Percentiles rank a stretch among this genome's conserved stretches.
Conservation (phyloP, 768 basidiomycete genomes). For the Macrolepiota fuliginosa region DNA sequence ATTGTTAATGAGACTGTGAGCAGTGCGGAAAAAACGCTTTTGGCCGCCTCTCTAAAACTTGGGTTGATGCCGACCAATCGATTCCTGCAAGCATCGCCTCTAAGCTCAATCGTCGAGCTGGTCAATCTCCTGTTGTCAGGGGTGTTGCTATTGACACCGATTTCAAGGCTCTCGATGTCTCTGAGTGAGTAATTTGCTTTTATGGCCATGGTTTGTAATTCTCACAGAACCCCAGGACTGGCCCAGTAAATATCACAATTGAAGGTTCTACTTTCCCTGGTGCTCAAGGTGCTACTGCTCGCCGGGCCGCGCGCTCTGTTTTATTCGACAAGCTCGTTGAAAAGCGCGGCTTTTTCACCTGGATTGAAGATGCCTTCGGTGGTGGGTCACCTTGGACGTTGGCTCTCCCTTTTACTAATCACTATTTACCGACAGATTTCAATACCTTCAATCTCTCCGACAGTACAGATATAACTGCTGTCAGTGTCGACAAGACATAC, state of each 20-base stretch:
- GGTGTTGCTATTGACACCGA: conserved; percentile 19
- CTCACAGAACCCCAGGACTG: neutral
- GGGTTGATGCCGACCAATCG: conserved; percentile 18
- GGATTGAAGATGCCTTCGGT: neutral
- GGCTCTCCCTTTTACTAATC: conserved; percentile 32
- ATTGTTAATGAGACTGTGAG: neutral
- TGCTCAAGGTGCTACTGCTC: neutral
- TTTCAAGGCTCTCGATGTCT: conserved; percentile 15
- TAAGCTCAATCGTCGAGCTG: conserved; percentile 13
- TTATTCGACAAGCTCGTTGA: neutral
- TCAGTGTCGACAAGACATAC: conserved; percentile 20
- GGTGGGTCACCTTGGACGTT: conserved; percentile 14
- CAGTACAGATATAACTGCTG: conserved; percentile 13
- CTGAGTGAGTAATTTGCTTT: neutral
- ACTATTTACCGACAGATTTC: conserved; percentile 1
- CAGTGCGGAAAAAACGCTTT: conserved; percentile 21
- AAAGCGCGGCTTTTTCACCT: neutral
- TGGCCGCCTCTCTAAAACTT: conserved; percentile 17
- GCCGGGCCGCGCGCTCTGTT: neutral
- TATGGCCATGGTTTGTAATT: neutral
- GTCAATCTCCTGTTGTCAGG: conserved; percentile 14
- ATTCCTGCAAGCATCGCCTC: conserved; percentile 14
- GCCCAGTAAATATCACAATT: neutral
- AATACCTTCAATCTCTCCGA: conserved; percentile 18
- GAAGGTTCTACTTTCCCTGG: neutral